Conservation (phyloP, 176 grass and related monocot genomes). For the Eleusine indica region DNA sequence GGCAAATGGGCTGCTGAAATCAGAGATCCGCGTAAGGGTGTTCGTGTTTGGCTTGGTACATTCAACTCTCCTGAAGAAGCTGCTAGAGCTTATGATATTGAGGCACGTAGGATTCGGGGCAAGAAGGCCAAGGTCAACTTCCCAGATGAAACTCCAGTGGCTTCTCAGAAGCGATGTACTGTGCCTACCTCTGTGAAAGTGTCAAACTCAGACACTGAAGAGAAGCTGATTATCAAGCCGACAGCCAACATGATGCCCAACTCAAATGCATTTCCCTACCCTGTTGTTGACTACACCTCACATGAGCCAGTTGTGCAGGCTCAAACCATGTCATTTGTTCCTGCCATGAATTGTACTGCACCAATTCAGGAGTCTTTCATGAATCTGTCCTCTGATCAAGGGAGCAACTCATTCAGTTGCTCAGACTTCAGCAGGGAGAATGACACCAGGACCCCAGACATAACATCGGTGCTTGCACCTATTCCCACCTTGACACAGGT, state of each 20-base stretch:
- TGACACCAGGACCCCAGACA: slow-evolving; percentile 45
- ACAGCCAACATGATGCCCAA: slow-evolving; percentile 19
- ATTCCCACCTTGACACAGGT: slow-evolving; percentile 27
- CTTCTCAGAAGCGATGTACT: slow-evolving; percentile 28
- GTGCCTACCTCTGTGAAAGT: slow-evolving; percentile 25
- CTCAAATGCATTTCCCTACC: slow-evolving; percentile 33
- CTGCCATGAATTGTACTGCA: slow-evolving; percentile 19
- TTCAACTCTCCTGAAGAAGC: slow-evolving; percentile 95
- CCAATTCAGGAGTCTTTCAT: slow-evolving; percentile 35
- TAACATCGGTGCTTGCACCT: slow-evolving; percentile 42
- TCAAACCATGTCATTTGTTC: slow-evolving; percentile 34
- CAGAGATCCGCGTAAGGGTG: slow-evolving; percentile 88
- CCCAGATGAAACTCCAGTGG: slow-evolving; percentile 50
- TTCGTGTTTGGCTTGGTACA: slow-evolving; percentile 95
- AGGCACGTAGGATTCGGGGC: slow-evolving; percentile 89
- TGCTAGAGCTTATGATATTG: slow-evolving; percentile 85
- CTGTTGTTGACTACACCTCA: slow-evolving; percentile 35
- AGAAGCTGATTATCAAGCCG: slow-evolving; percentile 41
- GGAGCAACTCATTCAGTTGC: slow-evolving; percentile 62
- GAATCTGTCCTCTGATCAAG: slow-evolving; percentile 73
- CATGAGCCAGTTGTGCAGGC: slow-evolving; percentile 42
- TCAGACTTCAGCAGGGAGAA: slow-evolving; percentile 51
- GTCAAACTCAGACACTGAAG: slow-evolving; percentile 16
- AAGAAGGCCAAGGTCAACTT: slow-evolving; percentile 99
- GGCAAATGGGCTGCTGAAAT: slow-evolving; percentile 99